Evolutionary conservation across 176 grass and related monocot species (phyloP).

Genomic region (Rhipidocladum racemiflorum): DNA sequence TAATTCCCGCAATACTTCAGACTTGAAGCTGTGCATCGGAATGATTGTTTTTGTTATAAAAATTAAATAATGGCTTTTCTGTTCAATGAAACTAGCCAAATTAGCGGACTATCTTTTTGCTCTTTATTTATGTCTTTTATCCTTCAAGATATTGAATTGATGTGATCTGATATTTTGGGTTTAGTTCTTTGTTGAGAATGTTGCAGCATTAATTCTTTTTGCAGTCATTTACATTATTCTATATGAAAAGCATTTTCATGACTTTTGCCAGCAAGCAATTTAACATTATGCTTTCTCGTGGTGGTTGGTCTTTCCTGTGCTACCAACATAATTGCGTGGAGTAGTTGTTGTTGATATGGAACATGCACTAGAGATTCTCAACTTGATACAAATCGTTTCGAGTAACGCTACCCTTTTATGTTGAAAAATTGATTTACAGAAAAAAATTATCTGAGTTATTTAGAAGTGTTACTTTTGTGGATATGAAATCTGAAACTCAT

Average conservation of each 20-base stretch:
- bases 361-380: neutral
- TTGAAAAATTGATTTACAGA: neutral
- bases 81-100: neutral
- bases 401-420: neutral
- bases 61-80: neutral
- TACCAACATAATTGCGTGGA: neutral
- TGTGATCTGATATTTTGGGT: neutral
- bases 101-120: neutral
- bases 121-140: neutral
- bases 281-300: neutral
- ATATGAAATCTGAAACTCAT: constrained; percentile 22
- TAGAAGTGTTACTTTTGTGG: neutral
- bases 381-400: neutral
- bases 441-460: neutral
- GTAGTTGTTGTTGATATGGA: neutral
- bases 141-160: neutral
- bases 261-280: neutral
- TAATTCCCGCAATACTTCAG: neutral
- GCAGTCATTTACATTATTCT: neutral
- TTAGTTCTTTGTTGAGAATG: neutral
- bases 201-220: neutral
- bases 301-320: neutral
- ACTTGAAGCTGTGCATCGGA: neutral
- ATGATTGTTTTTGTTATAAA: neutral
- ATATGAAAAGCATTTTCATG: constrained; percentile 1